phyloP scores from a whole-genome alignment of 768 basidiomycete genomes.

The Agaricus sinodeliciosus region DNA sequence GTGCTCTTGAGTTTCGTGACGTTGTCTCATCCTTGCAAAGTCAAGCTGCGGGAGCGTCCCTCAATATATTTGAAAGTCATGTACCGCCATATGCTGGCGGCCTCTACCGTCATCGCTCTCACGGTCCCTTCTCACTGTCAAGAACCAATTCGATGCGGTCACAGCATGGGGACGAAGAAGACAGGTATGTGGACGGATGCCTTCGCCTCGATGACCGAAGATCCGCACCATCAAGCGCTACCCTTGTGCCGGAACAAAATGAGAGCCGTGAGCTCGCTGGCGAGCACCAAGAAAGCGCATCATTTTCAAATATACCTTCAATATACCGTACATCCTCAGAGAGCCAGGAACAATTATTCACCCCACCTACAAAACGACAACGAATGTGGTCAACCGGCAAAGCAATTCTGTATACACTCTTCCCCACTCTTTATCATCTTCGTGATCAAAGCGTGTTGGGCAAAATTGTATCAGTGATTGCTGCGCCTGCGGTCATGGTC shows the following conservation, averaged over 20 bases:
- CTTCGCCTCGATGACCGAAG: constrained; percentile 16
- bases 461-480: constrained; percentile 69
- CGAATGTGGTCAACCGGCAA: constrained; percentile 29
- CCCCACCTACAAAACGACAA: constrained; percentile 35
- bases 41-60: constrained; percentile 53
- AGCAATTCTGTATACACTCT: constrained; percentile 56
- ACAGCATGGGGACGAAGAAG: constrained; percentile 21
- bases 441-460: constrained; percentile 61
- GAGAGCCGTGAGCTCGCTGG: constrained; percentile 2
- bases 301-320: constrained; percentile 35
- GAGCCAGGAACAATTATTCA: constrained; percentile 31
- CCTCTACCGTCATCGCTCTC: constrained; percentile 47
- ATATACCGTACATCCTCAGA: constrained; percentile 56
- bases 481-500: constrained; percentile 79
- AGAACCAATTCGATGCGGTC: constrained; percentile 10
- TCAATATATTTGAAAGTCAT: constrained; percentile 60
- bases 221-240: neutral
- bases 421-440: constrained; percentile 81
- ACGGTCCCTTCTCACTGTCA: constrained; percentile 15
- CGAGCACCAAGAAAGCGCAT: constrained; percentile 9
- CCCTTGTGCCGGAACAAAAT: neutral
- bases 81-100: constrained; percentile 69
- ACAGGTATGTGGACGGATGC: constrained; percentile 10
- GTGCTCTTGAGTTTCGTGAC: constrained; percentile 93
- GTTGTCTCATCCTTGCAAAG: constrained; percentile 76